Conservation (phyloP, 805 yeast genomes). For the Metschnikowia sp. region DNA sequence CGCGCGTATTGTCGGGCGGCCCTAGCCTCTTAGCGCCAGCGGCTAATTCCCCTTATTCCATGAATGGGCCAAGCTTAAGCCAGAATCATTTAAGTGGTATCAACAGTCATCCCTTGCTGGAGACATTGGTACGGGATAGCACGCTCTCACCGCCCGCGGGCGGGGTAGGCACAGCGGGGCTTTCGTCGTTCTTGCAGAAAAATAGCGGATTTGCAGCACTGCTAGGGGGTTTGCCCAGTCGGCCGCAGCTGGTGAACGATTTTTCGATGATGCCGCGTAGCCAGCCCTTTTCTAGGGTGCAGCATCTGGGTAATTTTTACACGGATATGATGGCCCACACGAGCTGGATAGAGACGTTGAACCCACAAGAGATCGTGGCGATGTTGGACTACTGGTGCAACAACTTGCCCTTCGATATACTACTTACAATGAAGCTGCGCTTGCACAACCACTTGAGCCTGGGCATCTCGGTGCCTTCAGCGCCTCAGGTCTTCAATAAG, state of each 20-base stretch:
- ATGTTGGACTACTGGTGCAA: conserved; percentile 54
- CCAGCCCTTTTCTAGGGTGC: conserved; percentile 7
- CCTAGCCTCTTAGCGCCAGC: conserved; percentile 19
- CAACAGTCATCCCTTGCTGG: conserved; percentile 4
- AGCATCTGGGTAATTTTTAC: conserved; percentile 12
- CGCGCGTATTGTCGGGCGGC: conserved; percentile 9
- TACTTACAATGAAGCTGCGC: conserved; percentile 47
- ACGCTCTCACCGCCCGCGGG: conserved; percentile 21
- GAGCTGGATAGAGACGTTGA: conserved; percentile 30
- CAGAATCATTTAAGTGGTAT: conserved; percentile 3
- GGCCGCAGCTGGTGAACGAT: conserved; percentile 44
- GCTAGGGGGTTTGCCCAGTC: conserved; percentile 30
- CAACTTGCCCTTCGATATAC: conserved; percentile 48
- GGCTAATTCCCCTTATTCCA: conserved; percentile 10
- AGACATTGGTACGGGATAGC: conserved; percentile 19
- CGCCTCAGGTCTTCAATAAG: conserved; percentile 12
- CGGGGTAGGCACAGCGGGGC: conserved; percentile 11
- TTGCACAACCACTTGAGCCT: conserved; percentile 37
- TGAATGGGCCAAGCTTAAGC: not conserved
- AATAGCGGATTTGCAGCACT: conserved; percentile 26
- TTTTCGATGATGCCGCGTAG: conserved; percentile 18
- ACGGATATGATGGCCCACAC: conserved; percentile 50
- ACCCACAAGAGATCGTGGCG: conserved; percentile 48
- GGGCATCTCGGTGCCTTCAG: conserved; percentile 11
- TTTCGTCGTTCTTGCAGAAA: conserved; percentile 26